Evolutionary conservation across 2,329 filamentous ascomycete species (phyloP).

Genomic region (Corniculantispora saksenae): DNA sequence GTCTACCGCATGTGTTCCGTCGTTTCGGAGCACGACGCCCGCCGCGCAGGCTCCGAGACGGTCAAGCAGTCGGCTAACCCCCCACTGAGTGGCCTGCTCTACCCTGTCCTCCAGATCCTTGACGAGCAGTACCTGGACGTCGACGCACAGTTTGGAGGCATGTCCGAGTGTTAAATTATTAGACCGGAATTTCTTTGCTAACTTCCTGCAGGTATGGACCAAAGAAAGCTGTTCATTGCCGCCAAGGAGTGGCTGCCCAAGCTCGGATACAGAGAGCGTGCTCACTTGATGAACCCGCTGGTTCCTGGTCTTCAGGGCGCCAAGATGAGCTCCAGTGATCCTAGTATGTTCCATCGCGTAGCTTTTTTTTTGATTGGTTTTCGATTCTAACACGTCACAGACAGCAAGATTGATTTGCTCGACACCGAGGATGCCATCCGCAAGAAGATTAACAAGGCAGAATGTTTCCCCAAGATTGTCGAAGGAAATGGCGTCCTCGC

Average conservation of each 20-base stretch:
- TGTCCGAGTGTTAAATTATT: conserved; percentile 38
- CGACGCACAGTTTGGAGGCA: conserved; percentile 77
- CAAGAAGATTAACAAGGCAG: conserved; percentile 81
- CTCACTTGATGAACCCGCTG: conserved; percentile 66
- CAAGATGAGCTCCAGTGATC: conserved; percentile 82
- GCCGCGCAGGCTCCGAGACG: conserved; percentile 88
- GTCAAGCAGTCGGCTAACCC: conserved; percentile 88
- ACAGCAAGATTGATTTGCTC: conserved; percentile 92
- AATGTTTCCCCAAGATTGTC: conserved; percentile 71
- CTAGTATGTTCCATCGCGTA: conserved; percentile 48
- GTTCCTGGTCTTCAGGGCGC: conserved; percentile 80
- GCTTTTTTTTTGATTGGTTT: not conserved
- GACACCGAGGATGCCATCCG: conserved; percentile 72
- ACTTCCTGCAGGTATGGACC: conserved; percentile 58
- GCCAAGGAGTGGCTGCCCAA: conserved; percentile 84
- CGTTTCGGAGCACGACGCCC: conserved; percentile 76
- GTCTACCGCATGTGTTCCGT: conserved; percentile 73
- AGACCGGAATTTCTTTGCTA: conserved; percentile 9
- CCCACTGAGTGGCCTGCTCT: conserved; percentile 55
- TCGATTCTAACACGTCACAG: conserved; percentile 34
- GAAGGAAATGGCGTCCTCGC: conserved; percentile 86
- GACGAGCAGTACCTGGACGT: conserved; percentile 89
- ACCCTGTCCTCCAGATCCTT: conserved; percentile 70
- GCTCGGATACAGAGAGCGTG: conserved; percentile 73
- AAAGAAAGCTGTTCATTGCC: conserved; percentile 84